Percentiles rank a stretch among this genome's conserved stretches.
phyloP scores from a whole-genome alignment of 1,284 basidiomycete genomes.

The Ustilago hordei region DNA sequence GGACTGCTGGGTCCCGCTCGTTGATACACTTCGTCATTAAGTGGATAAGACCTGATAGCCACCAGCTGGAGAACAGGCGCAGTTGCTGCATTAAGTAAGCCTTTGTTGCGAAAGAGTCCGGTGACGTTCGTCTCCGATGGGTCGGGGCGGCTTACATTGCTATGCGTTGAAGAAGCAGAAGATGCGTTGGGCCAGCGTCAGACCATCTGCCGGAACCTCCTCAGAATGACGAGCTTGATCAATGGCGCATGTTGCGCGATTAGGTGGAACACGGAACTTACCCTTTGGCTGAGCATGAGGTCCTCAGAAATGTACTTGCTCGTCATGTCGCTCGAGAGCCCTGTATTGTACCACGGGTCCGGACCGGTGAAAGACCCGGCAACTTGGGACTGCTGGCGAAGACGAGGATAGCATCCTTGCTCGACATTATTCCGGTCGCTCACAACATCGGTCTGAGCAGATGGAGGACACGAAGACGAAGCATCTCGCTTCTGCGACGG shows the following conservation, averaged over 20 bases:
- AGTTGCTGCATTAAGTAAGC: neutral
- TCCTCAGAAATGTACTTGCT: neutral
- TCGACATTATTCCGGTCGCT: neutral
- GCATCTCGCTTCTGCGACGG: neutral
- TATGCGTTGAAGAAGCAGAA: neutral
- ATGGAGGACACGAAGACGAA: neutral
- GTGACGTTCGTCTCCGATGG: conserved; percentile 32
- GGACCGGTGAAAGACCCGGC: neutral
- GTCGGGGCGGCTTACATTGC: conserved; percentile 17
- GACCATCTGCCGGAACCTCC: no score
- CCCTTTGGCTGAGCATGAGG: neutral
- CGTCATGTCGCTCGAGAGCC: neutral
- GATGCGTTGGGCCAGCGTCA: neutral
- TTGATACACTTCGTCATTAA: no score
- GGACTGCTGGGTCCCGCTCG: no score
- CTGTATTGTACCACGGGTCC: neutral
- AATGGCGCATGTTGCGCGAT: neutral
- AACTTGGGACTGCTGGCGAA: neutral
- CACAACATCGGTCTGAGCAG: neutral
- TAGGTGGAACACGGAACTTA: neutral
- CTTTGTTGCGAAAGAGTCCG: neutral
- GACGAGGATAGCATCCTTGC: neutral
- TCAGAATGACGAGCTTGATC: neutral
- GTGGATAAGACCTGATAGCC: no score
- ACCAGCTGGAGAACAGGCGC: no score